These are phyloP conservation scores for Aspergillus indologenus DNA, from an alignment of 495 filamentous ascomycete genomes.

Conservation along the genomic window DNA sequence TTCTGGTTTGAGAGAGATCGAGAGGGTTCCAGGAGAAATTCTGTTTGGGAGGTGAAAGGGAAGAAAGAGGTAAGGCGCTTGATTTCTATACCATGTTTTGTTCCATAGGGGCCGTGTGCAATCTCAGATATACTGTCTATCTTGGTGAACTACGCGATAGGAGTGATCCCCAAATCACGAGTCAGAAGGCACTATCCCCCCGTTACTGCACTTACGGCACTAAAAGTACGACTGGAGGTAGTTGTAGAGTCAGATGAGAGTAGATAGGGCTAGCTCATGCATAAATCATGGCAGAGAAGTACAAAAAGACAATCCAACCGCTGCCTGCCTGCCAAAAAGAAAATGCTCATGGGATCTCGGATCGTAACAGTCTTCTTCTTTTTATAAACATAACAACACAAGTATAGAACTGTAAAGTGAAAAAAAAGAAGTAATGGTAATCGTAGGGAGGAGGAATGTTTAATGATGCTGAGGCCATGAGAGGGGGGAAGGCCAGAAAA, in stretches of 20 bases:
- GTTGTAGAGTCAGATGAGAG: not conserved
- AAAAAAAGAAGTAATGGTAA: not conserved
- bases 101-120: too few species aligned
- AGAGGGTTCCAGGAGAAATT: too few species aligned
- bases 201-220: too few species aligned
- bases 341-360: slow-evolving; percentile 3
- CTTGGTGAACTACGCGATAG: too few species aligned
- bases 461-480: not conserved
- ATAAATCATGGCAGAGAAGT: not conserved
- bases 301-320: slow-evolving; percentile 9
- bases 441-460: not conserved
- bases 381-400: slow-evolving; percentile 5
- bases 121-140: too few species aligned
- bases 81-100: too few species aligned
- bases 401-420: slow-evolving; percentile 2
- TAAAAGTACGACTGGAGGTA: not conserved
- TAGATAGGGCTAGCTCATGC: slow-evolving; percentile 2
- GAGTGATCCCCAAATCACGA: too few species aligned
- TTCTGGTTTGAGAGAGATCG: too few species aligned
- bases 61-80: not conserved
- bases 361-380: not conserved
- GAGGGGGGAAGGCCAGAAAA: too few species aligned
- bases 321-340: slow-evolving; percentile 17
- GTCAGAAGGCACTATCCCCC: too few species aligned
- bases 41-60: too few species aligned